Base-by-base conservation (phyloP, 352 stramenopile species). In the Halophytophthora batemanensis region DNA sequence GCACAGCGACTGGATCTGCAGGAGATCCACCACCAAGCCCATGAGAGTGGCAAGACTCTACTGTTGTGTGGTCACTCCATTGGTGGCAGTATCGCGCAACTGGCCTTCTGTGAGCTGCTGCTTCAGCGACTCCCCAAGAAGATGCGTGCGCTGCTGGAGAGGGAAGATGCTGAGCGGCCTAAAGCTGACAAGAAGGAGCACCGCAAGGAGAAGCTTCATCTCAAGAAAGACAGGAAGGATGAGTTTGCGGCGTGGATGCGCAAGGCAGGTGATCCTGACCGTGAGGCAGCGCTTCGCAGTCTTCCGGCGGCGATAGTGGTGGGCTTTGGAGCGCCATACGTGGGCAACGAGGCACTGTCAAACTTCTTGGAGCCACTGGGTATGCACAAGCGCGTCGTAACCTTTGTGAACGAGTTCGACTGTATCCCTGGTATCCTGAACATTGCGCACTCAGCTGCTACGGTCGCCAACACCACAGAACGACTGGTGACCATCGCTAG, bases 391-490 rank as follows among this genome's bases (percentile, higher is more conserved):
- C 67, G 77, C 35, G 54, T 87, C 31, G 56, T 93, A 37, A 93
- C 81, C 48, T 81, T 92, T 17, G 83, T 93, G 22, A 93, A 93
- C 29, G 81, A 93, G 53, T 76, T 83, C 36, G 83, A 93, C 52
- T 93, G 82, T 50, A 88, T 93, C 49, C 83, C 83, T 3, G 70
- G 76, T 21, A 78, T 92, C 50, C 64, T 91, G 21, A 90, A 93
- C 38, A 67, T 93, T 7, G 81, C 83, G 2, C 81, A 93, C 43
- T 87, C 79, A 19, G 68, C 81, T 23, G 74, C 81, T 8, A 74
- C 90, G 73, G 31, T 91, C 36, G 71, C 77, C 2, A 93, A 88
- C 57, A 92, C 83, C 14, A 86, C 81, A 2, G 78, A 88, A 36
- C 64, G 77, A 22, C 63, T 93, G 40, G 46, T 90, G 39, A 86